Base-by-base conservation (phyloP, 2,329 filamentous ascomycete genomes). In the Cercospora berteroae region DNA sequence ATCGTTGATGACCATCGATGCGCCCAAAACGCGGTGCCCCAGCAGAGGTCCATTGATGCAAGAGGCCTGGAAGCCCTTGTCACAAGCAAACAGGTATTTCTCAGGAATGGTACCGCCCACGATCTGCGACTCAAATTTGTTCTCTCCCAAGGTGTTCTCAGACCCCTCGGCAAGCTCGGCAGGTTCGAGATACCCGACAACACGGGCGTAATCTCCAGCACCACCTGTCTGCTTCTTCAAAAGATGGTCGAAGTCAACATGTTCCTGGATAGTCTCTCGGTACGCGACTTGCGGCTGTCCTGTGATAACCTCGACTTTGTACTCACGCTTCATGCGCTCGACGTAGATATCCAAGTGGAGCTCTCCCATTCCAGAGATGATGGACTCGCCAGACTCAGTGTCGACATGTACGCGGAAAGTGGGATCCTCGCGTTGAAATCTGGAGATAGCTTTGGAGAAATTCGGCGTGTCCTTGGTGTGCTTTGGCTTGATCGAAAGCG, bases 311-410 rank as follows among this genome's bases (percentile, higher is more conserved):
- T 97, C 95, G 63, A 97, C 94, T 78, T 91, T 93, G 86, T 99
- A 99, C 82, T 99, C 95, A 77, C 95, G 90, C 74, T 91, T 90
- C 83, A 99, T 94, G 74, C 95, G 93, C 83, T 99, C 95, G 60
- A 99, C 89, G 80, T 99, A 99, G 76, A 99, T 96, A 77, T 97
- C 94, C 29, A 99, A 85, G 80, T 99, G 95, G 73, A 99, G 81
- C 80, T 99, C 95, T 73, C 95, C 95, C 95, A 99, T 99, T 68
- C 95, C 95, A 50, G 92, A 96, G 77, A 99, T 98, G 77, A 99
- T 96, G 58, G 94, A 98, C 83, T 99, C 93, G 77, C 96, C 91
- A 71, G 90, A 94, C 82, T 99, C 95, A 16, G 88, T 81, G 77
- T 99, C 95, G 75, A 97, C 93, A 75, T 93, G 90, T 42, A 99